Conservation (phyloP, 2,329 filamentous ascomycete species). For the Fusarium lyarnte region DNA sequence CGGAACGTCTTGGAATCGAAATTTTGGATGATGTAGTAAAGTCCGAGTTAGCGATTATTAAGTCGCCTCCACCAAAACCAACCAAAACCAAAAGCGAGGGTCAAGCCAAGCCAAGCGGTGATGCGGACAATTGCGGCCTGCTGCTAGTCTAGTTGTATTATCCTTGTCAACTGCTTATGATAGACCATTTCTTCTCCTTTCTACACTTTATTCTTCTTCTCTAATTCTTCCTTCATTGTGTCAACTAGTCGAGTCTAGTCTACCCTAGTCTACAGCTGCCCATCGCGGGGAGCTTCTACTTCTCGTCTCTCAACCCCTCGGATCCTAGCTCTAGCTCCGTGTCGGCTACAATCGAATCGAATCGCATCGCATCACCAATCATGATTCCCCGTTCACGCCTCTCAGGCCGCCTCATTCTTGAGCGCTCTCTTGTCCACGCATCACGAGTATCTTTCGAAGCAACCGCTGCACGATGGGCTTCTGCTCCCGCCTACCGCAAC, state of each 20-base stretch:
- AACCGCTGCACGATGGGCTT: constrained; percentile 41
- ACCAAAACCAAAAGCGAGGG: background rate
- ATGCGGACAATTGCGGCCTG: constrained; percentile 46
- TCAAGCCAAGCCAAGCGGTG: constrained; percentile 35
- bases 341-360: constrained; percentile 12
- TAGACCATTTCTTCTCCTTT: constrained; percentile 13
- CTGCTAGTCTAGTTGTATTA: constrained; percentile 3
- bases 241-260: background rate
- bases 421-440: constrained; percentile 46
- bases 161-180: constrained; percentile 15
- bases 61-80: constrained; percentile 43
- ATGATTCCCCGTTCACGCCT: constrained; percentile 56
- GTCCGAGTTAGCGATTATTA: constrained; percentile 47
- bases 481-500: constrained; percentile 42
- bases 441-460: constrained; percentile 40
- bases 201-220: constrained; percentile 10
- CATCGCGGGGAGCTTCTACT: constrained; percentile 41
- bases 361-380: constrained; percentile 21
- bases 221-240: constrained; percentile 27
- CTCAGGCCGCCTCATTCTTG: constrained; percentile 52
- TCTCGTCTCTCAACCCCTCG: constrained; percentile 4
- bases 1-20: constrained; percentile 37
- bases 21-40: constrained; percentile 46
- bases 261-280: constrained; percentile 22
- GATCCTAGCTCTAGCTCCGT: constrained; percentile 30